A percentile compares a stretch with the other conserved stretches of the same genome.
These are phyloP conservation scores for Mycena rosella DNA, from an alignment of 768 basidiomycete genomes.

Conservation along the genomic window DNA sequence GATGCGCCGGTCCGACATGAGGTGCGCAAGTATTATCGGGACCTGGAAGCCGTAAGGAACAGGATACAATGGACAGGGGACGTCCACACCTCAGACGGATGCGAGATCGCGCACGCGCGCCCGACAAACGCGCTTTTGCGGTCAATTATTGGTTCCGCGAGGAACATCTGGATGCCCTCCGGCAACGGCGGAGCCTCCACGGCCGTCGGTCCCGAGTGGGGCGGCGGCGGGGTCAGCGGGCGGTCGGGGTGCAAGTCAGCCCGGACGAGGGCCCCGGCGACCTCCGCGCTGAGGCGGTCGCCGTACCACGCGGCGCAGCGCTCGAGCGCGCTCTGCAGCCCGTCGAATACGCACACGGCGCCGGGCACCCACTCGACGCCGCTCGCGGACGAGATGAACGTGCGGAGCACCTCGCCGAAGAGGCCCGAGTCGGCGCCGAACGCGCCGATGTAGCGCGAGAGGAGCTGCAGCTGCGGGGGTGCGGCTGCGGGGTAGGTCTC, in stretches of 20 bases:
- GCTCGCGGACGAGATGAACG: slow-evolving; percentile 76
- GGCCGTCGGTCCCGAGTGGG: slow-evolving; percentile 6
- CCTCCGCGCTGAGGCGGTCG: slow-evolving; percentile 69
- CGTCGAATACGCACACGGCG: slow-evolving; percentile 88
- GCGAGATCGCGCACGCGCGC: slow-evolving; percentile 82
- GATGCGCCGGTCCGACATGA: slow-evolving; percentile 80
- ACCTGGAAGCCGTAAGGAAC: slow-evolving; percentile 60
- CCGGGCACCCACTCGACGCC: slow-evolving; percentile 85
- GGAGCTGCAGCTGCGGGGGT: slow-evolving; percentile 86
- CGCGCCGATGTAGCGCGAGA: slow-evolving; percentile 86
- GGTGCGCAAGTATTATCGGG: slow-evolving; percentile 70
- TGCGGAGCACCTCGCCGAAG: slow-evolving; percentile 83
- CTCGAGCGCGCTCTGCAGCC: slow-evolving; percentile 81
- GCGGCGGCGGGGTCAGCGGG: slow-evolving; percentile 38
- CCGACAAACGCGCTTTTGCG: slow-evolving; percentile 90
- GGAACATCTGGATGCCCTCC: slow-evolving; percentile 72
- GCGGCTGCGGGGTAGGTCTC: slow-evolving; percentile 71
- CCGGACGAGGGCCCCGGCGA: slow-evolving; percentile 65
- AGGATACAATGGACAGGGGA: neutral
- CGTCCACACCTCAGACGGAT: slow-evolving; percentile 75
- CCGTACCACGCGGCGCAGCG: slow-evolving; percentile 78
- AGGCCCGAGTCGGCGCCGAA: slow-evolving; percentile 80
- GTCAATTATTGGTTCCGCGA: slow-evolving; percentile 86
- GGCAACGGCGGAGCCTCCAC: slow-evolving; percentile 53
- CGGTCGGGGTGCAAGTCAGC: slow-evolving; percentile 58